A percentile compares a stretch with the other conserved stretches of the same genome.
phyloP scores from a whole-genome alignment of 306 rosid species.

The Pyrus communis region DNA sequence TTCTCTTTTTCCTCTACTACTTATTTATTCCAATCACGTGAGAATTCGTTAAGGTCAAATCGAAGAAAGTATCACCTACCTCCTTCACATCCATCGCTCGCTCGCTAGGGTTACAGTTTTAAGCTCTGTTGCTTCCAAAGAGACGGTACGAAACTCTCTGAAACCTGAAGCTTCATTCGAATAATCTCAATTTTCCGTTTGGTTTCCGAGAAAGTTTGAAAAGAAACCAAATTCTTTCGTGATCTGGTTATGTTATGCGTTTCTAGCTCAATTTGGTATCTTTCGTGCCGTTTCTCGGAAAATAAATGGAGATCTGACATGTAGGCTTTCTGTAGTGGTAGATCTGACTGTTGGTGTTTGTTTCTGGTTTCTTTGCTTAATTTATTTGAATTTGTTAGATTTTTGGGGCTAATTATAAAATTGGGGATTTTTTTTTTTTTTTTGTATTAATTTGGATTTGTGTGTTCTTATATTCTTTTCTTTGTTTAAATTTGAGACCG shows the following conservation, averaged over 20 bases:
- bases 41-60: conserved; percentile 20
- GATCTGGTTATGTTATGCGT: conserved; percentile 4
- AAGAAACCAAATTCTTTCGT: conserved; percentile 8
- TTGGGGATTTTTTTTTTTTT: not conserved
- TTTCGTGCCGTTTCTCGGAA: not conserved
- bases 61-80: conserved; percentile 3
- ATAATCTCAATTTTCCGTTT: not conserved
- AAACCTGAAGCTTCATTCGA: not conserved
- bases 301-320: not conserved
- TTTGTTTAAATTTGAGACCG: not conserved
- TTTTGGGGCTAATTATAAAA: not conserved
- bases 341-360: conserved; percentile 25
- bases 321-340: conserved; percentile 12
- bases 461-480: not conserved
- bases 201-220: not conserved
- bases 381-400: not conserved
- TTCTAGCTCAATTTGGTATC: not conserved
- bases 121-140: not conserved
- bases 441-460: not conserved
- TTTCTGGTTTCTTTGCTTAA: not conserved
- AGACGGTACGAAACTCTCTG: conserved; percentile 21
- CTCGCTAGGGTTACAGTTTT: conserved; percentile 34
- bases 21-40: not conserved
- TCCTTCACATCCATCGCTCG: not conserved
- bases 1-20: not conserved